These are phyloP conservation scores for Alternaria tenuissima DNA, from an alignment of 2,329 filamentous ascomycete genomes.

Conservation along the genomic window DNA sequence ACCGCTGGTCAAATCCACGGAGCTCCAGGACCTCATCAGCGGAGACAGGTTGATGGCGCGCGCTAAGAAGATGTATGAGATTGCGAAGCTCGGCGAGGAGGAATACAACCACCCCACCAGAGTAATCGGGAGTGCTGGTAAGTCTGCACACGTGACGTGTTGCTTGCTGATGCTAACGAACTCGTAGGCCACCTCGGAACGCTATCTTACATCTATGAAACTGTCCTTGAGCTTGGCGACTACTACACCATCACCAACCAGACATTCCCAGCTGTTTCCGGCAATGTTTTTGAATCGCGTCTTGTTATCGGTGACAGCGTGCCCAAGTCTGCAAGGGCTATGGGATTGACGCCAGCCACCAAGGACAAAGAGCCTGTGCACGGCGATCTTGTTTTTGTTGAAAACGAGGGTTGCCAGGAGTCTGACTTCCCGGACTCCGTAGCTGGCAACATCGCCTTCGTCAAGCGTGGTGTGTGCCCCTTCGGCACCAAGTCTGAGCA, in stretches of 20 bases:
- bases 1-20: conserved; percentile 45
- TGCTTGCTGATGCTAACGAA: conserved; percentile 16
- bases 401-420: conserved; percentile 44
- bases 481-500: conserved; percentile 77
- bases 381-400: conserved; percentile 45
- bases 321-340: conserved; percentile 45
- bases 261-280: conserved; percentile 47
- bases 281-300: conserved; percentile 48
- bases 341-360: conserved; percentile 49
- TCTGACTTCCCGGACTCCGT: conserved; percentile 69
- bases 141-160: conserved; percentile 23
- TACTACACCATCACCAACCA: conserved; percentile 53
- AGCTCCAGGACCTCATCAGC: conserved; percentile 48
- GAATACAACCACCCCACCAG: conserved; percentile 56
- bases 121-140: conserved; percentile 50
- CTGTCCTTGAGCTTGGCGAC: conserved; percentile 47
- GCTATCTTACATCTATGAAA: conserved; percentile 51
- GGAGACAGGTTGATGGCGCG: conserved; percentile 42
- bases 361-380: conserved; percentile 49
- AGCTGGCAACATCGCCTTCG: conserved; percentile 72
- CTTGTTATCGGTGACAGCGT: conserved; percentile 46
- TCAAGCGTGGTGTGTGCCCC: conserved; percentile 74
- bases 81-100: conserved; percentile 53
- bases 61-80: conserved; percentile 50
- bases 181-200: conserved; percentile 45